Conservation (phyloP, 2,329 filamentous ascomycete genomes). For the Aspergillus caelatus region DNA sequence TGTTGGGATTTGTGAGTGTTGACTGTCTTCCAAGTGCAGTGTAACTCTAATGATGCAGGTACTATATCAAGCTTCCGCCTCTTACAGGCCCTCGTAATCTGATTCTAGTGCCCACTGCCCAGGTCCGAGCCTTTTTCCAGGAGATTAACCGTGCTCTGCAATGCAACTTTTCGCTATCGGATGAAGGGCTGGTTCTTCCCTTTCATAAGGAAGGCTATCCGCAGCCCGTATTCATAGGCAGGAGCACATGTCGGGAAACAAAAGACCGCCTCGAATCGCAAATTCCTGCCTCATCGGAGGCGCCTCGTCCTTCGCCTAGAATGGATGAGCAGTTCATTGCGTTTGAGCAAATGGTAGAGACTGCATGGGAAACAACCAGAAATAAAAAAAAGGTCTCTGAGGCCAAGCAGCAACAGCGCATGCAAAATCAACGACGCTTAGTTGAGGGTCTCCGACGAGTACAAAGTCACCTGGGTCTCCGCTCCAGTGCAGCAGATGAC, state of each 20-base stretch:
- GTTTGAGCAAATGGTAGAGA: conserved; percentile 54
- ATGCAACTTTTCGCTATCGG: conserved; percentile 61
- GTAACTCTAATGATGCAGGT: conserved; percentile 49
- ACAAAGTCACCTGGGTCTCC: conserved; percentile 72
- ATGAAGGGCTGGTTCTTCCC: conserved; percentile 61
- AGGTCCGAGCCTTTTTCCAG: conserved; percentile 67
- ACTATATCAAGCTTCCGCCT: conserved; percentile 64
- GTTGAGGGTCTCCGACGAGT: conserved; percentile 62
- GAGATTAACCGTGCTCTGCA: conserved; percentile 62
- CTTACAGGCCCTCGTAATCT: conserved; percentile 55
- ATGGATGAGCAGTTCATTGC: conserved; percentile 18
- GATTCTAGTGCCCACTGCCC: conserved; percentile 67
- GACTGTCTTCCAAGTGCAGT: background rate
- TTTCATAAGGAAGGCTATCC: conserved; percentile 65
- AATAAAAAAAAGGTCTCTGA: conserved; percentile 52
- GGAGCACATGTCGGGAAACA: conserved; percentile 51
- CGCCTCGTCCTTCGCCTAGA: background rate
- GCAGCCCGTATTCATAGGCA: conserved; percentile 69
- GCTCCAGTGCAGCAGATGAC: conserved; percentile 37
- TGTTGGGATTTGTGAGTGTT: conserved; percentile 75
- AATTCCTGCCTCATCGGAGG: conserved; percentile 30
- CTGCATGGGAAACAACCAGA: conserved; percentile 54
- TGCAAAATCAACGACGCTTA: conserved; percentile 56
- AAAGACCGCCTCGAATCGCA: conserved; percentile 39
- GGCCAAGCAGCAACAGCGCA: conserved; percentile 53